A percentile compares a stretch with the other conserved stretches of the same genome.
phyloP scores from a whole-genome alignment of 2,329 filamentous ascomycete species.

The Tympanopsis confertula region DNA sequence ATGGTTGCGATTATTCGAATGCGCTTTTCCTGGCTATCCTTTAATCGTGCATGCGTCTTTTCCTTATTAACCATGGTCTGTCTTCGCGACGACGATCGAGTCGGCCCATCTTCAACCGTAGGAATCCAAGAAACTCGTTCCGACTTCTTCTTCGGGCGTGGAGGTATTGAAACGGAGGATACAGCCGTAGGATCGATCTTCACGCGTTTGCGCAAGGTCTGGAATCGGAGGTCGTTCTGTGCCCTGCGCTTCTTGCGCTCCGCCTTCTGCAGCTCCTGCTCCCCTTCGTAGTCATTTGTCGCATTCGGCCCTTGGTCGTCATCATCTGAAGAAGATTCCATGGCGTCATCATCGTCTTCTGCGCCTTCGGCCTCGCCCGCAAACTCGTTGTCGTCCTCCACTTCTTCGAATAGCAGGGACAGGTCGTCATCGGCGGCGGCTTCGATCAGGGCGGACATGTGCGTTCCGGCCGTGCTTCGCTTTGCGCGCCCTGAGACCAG shows the following conservation, averaged over 20 bases:
- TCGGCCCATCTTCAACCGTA: slow-evolving; percentile 46
- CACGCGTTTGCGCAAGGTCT: not conserved
- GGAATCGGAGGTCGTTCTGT: not conserved
- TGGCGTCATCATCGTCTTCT: not conserved
- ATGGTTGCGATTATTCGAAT: not conserved
- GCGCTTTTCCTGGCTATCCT: not conserved
- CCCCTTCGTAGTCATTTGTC: not conserved
- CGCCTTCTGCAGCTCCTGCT: not conserved
- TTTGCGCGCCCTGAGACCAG: not conserved
- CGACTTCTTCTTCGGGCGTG: slow-evolving; percentile 48
- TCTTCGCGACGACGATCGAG: slow-evolving; percentile 47
- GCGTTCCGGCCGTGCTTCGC: not conserved
- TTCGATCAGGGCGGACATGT: not conserved
- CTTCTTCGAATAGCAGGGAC: not conserved
- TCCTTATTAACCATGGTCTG: slow-evolving; percentile 51
- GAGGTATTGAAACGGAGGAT: not conserved
- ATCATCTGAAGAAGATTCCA: not conserved
- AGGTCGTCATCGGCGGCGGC: not conserved
- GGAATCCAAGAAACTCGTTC: slow-evolving; percentile 62
- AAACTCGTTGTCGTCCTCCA: not conserved
- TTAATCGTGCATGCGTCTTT: slow-evolving; percentile 16
- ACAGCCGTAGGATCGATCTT: slow-evolving; percentile 1
- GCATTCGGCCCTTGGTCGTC: not conserved
- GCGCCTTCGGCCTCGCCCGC: too few species aligned
- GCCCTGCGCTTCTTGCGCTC: not conserved